Evolutionary conservation across 768 basidiomycete genomes (phyloP).

Genomic region (Hygrocybe punicea): DNA sequence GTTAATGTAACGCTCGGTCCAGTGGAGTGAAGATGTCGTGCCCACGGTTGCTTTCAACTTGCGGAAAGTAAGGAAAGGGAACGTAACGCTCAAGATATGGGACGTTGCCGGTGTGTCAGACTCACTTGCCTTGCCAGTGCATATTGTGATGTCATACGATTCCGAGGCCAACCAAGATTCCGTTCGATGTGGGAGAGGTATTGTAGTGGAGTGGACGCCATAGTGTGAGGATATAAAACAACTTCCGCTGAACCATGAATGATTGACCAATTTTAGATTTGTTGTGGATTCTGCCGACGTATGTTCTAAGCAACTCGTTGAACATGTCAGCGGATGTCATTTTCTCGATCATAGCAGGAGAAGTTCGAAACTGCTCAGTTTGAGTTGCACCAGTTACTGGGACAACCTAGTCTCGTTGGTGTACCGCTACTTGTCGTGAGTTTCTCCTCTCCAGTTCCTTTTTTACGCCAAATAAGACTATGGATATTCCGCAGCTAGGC

Average conservation of each 20-base stretch:
- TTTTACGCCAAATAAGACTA: background rate
- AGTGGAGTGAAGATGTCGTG: conserved; percentile 97
- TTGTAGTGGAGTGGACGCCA: conserved; percentile 88
- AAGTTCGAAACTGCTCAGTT: conserved; percentile 82
- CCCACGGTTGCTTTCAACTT: conserved; percentile 94
- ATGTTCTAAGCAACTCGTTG: conserved; percentile 27
- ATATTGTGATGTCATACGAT: conserved; percentile 1
- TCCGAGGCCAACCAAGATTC: conserved; percentile 82
- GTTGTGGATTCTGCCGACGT: conserved; percentile 93
- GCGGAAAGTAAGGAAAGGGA: conserved; percentile 82
- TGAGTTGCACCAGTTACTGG: conserved; percentile 76
- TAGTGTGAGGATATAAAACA: conserved; percentile 57
- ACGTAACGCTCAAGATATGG: conserved; percentile 91
- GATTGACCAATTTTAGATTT: conserved; percentile 49
- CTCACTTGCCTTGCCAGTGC: background rate
- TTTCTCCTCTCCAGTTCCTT: conserved; percentile 16
- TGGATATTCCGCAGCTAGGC: conserved; percentile 55
- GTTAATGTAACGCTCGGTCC: background rate
- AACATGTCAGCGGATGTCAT: background rate
- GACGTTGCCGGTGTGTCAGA: conserved; percentile 79
- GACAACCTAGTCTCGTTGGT: conserved; percentile 59
- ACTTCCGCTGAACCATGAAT: background rate
- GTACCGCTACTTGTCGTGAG: conserved; percentile 82
- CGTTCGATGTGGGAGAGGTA: conserved; percentile 96
- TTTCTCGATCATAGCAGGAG: conserved; percentile 51